These are phyloP conservation scores for Abrus precatorius DNA, from an alignment of 306 rosid genomes.

Conservation along the genomic window DNA sequence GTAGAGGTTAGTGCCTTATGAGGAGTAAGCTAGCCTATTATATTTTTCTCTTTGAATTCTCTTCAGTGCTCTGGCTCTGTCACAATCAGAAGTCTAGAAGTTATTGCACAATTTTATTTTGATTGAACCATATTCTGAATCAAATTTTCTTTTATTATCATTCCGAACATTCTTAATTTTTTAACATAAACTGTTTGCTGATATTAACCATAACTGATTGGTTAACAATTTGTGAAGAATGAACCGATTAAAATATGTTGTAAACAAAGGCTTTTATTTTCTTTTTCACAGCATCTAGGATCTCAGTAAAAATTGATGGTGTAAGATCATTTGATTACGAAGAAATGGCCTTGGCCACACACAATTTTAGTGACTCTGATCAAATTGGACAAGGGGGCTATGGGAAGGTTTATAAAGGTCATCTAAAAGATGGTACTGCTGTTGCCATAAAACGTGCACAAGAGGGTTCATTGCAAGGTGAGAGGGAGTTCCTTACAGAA, in stretches of 20 bases:
- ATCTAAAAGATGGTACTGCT: conserved; percentile 64
- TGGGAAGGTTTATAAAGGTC: conserved; percentile 83
- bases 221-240: conserved; percentile 9
- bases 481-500: conserved; percentile 85
- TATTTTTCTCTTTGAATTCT: conserved; percentile 3
- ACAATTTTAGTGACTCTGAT: conserved; percentile 61
- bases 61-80: conserved; percentile 3
- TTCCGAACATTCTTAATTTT: neutral
- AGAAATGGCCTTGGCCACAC: conserved; percentile 74
- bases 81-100: neutral
- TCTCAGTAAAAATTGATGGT: conserved; percentile 66
- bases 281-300: conserved; percentile 62
- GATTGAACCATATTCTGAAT: neutral
- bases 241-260: conserved; percentile 14
- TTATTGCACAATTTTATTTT: neutral
- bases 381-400: conserved; percentile 86
- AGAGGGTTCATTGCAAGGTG: conserved; percentile 85
- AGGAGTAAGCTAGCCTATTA: neutral
- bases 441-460: conserved; percentile 91
- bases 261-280: conserved; percentile 38
- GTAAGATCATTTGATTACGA: conserved; percentile 63
- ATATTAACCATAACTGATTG: neutral
- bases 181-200: neutral
- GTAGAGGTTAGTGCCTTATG: conserved; percentile 67
- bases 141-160: neutral